Conservation (phyloP, 75 land plant species). For the Cunninghamia lanceolata region DNA sequence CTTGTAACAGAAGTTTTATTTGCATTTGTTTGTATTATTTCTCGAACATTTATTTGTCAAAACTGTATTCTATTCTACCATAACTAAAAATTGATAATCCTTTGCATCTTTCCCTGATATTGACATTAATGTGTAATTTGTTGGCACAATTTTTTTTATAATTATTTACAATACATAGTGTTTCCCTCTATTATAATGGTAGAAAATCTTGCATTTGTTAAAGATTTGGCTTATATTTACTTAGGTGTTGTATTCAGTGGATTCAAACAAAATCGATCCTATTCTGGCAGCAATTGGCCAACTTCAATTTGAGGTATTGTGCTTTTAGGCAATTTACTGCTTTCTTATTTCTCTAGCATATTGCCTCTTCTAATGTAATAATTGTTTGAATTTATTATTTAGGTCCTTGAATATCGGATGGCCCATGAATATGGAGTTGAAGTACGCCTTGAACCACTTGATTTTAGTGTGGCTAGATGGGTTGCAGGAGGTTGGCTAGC, state of each 20-base stretch:
- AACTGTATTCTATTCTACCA: background rate
- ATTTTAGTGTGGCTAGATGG: constrained; percentile 56
- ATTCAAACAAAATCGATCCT: constrained; percentile 45
- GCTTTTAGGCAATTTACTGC: background rate
- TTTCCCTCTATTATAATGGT: background rate
- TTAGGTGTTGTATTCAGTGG: constrained; percentile 46
- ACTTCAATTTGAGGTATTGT: constrained; percentile 49
- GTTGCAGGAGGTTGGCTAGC: constrained; percentile 53
- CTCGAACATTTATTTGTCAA: background rate
- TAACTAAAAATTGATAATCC: background rate
- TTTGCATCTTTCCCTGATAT: background rate
- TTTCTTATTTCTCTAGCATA: background rate
- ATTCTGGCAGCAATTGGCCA: constrained; percentile 57
- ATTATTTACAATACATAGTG: background rate
- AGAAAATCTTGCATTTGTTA: background rate
- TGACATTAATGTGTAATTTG: background rate
- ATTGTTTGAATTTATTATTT: background rate
- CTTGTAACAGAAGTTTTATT: background rate
- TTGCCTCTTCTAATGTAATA: background rate
- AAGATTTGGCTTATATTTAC: background rate
- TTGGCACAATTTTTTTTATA: background rate
- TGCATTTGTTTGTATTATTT: background rate
- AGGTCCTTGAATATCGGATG: constrained; percentile 57
- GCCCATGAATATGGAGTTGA: constrained; percentile 46
- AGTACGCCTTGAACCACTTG: constrained; percentile 43